Base-by-base conservation (phyloP, 148 eudicot species). In the Chenopodium formosanum region DNA sequence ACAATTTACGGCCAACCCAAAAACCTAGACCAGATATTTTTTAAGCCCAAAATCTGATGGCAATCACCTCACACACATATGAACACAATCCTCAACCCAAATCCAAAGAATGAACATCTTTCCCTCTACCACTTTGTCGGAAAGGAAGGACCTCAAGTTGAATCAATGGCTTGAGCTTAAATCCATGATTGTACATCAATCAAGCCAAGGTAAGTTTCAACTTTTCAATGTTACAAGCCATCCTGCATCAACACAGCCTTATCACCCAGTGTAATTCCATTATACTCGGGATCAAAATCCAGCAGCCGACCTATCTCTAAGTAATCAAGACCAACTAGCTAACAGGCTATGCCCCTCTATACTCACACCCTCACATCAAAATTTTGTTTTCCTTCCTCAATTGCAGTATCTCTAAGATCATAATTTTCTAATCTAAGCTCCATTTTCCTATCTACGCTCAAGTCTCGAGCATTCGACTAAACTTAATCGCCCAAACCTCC, bases 381-480 rank as follows among this genome's bases (percentile, higher is more conserved):
- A 72, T 23, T 23, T 25, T 47, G 72, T 62, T 23, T 17, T 20
- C 47, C 72, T 37, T 32, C 40, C 44, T 6, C 50, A 31, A 37
- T 32, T 13, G 65, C 20, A 34, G 7, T 20, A 70, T 4, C 9
- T 20, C 22, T 17, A 37, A n/a, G 14, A 70, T 32, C 69, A 40
- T 23, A 16, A 14, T 20, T 58, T 29, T 40, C 48, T 22, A 22
- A 22, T 60, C 37, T 25, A 5, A 9, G 16, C 1, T 52, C n/a
- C 14, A 1, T 13, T 12, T 31, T 40, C 31, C 64, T 14, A 79
- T 3, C 56, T 14, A 8, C 66, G 44, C 44, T 40, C 44, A 40
- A 11, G 2, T 78, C 32, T 32, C 52, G 9, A 64, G 78, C 81
- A 78, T 78, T 64, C 53, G 50, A 77, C 73, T 48, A 17, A 53